A percentile compares a stretch with the other conserved stretches of the same genome.
These are phyloP conservation scores for Digitaria exilis DNA, from an alignment of 202 grass and related monocot species.

Conservation along the genomic window DNA sequence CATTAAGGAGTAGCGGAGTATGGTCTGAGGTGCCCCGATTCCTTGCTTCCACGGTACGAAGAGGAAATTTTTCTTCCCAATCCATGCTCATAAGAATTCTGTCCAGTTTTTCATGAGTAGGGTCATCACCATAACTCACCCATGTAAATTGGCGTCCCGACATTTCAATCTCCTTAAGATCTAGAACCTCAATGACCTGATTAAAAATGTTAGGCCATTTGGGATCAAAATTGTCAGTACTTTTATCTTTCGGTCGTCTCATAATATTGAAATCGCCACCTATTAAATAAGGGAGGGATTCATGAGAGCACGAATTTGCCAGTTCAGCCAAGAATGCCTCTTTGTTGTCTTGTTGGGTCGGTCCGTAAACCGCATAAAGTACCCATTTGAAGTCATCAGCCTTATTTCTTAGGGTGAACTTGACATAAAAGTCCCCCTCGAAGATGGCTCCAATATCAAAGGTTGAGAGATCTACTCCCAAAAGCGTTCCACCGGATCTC, in stretches of 20 bases:
- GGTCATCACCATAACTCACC: too few relatives aligned
- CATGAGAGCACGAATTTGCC: background rate
- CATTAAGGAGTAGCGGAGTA: too few relatives aligned
- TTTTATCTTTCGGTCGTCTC: background rate
- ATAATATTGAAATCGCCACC: background rate
- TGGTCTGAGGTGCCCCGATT: too few relatives aligned
- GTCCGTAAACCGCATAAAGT: background rate
- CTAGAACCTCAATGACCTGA: too few relatives aligned
- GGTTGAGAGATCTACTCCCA: background rate
- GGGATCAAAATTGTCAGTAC: background rate
- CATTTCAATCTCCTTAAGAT: too few relatives aligned
- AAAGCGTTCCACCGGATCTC: background rate
- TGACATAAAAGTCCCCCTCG: background rate
- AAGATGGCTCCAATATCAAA: background rate
- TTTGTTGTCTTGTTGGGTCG: background rate
- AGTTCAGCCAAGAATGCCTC: background rate
- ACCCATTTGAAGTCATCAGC: background rate
- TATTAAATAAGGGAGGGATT: background rate
- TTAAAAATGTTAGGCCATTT: background rate
- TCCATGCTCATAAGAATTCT: too few relatives aligned
- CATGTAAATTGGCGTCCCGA: too few relatives aligned
- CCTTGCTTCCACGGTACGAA: too few relatives aligned
- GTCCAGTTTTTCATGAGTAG: too few relatives aligned
- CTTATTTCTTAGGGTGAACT: too few relatives aligned
- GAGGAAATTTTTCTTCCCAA: too few relatives aligned